Base-by-base conservation (phyloP, 352 stramenopile species). In the Pythium aquatile region DNA sequence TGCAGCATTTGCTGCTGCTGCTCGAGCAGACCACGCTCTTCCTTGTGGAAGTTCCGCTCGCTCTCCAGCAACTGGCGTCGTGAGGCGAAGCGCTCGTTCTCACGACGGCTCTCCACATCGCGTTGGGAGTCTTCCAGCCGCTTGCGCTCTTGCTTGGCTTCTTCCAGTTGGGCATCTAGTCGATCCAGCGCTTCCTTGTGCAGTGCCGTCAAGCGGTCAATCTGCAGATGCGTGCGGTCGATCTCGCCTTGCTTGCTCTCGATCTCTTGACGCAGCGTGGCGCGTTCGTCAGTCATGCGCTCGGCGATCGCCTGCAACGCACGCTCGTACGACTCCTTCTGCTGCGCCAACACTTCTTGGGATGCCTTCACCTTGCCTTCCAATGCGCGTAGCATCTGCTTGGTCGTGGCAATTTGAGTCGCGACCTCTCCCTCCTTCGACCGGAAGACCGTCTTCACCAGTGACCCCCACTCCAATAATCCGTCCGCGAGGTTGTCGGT, bases 21-120 rank as follows among this genome's bases (percentile, higher is more conserved):
- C 60, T 86, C 69, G 8, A 93, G 54, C n/a, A 93, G 70, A 7
- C 67, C 74, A 29, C 84, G 83, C 63, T 90, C 81, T 74, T 93
- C 79, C 30, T 78, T 74, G 60, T 93, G 77, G 52, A 89, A 88
- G 17, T 76, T 82, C 28, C 73, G 78, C 52, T 90, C 79, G 24
- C 66, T 88, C 56, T 91, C 78, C 46, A 91, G 56, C 53, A 90
- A 39, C 61, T 88, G 79, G 0, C 73, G 73, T 11, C 77, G 77
- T 44, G 78, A 76, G 58, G 77, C 73, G 53, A 84, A 61, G 2
- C 72, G 74, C 63, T 85, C 78, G 28, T 66, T 81, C 20, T 88
- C 77, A 28, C 74, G 76, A 17, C 71, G 78, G 40, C 66, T 69
- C 59, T 79, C 73, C 4, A 70, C 70, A 5, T 85, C 71, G 24